These are phyloP conservation scores for Linderniella brevidens DNA, from an alignment of 257 asterid species.

Conservation along the genomic window DNA sequence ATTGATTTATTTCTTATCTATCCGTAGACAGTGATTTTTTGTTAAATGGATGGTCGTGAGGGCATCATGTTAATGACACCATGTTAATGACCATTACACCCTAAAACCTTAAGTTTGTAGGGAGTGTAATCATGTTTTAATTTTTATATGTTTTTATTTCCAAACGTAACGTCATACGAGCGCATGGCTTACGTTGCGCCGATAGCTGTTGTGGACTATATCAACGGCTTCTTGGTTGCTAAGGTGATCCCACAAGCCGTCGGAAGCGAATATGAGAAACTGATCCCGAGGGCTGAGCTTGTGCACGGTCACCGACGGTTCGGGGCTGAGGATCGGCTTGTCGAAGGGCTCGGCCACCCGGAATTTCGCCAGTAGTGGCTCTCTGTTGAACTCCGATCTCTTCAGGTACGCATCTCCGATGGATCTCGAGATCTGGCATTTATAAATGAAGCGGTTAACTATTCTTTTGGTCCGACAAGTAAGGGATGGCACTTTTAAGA, in stretches of 20 bases:
- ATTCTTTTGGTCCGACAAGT: too few species aligned
- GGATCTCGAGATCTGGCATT: conserved; percentile 70
- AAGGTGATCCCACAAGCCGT: conserved; percentile 97
- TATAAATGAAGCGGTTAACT: too few species aligned
- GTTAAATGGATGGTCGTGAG: too few species aligned
- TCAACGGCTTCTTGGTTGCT: conserved; percentile 88
- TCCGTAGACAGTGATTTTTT: too few species aligned
- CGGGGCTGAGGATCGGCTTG: conserved; percentile 60
- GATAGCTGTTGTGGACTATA: conserved; percentile 38
- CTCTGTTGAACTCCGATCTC: conserved; percentile 63
- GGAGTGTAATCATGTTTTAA: too few species aligned
- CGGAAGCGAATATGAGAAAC: conserved; percentile 79
- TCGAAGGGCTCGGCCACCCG: conserved; percentile 43
- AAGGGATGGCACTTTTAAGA: too few species aligned
- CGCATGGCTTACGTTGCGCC: conserved; percentile 39
- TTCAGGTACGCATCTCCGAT: conserved; percentile 92
- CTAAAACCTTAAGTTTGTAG: too few species aligned
- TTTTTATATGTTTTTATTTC: too few species aligned
- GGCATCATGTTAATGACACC: too few species aligned
- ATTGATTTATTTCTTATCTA: too few species aligned
- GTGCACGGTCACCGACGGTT: conserved; percentile 62
- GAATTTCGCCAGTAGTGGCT: conserved; percentile 61
- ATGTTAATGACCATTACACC: too few species aligned
- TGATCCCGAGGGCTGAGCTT: conserved; percentile 46
- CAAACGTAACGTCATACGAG: too few species aligned